Base-by-base conservation (phyloP, 2,329 filamentous ascomycete species). In the Cytospora schulzeri region DNA sequence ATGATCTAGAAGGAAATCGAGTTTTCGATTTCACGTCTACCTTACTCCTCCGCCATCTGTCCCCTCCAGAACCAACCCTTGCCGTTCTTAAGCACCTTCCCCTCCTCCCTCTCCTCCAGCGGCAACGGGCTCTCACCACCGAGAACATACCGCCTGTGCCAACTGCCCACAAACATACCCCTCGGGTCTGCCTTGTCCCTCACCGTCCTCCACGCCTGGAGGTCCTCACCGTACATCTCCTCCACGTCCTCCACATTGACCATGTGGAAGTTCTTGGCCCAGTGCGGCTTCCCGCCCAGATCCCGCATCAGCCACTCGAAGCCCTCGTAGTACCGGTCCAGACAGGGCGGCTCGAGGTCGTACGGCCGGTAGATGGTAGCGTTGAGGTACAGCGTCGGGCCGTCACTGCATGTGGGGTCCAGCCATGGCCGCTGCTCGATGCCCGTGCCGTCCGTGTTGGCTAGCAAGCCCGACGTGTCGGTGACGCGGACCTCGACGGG, bases 241-340 rank as follows among this genome's bases (percentile, higher is more conserved):
- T 81, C 79, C 50, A 93, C 79, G 48, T 90, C 85, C 1, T 76
- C 71, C 38, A 82, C 79, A 1, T 83, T 80, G 7, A 67, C 65
- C 17, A 81, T 81, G 26, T 78, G 77, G 75, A 92, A 93, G 73
- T 92, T 92, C 81, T 94, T 94, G 26, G 91, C 91, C 89, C 91
- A 94, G 76, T 94, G 91, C 31, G 91, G 91, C 65, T 81, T 83
- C 17, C 88, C 91, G 62, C 88, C 89, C 68, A 92, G 80, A 55
- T 92, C 88, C 66, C 87, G 86, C 91, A 93, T 93, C 58, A 94
- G 80, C 80, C 88, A 92, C 76, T 94, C 91, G 70, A 94, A 93
- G 0, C 88, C 91, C 75, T 90, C 81, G 74, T 93, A 93, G 78
- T 93, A 93, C 53, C 88, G 82, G 65, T 84, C 81, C 61, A 79